A percentile compares a stretch with the other conserved stretches of the same genome.
Conservation (phyloP, 306 rosid genomes). For the Pueraria montana region DNA sequence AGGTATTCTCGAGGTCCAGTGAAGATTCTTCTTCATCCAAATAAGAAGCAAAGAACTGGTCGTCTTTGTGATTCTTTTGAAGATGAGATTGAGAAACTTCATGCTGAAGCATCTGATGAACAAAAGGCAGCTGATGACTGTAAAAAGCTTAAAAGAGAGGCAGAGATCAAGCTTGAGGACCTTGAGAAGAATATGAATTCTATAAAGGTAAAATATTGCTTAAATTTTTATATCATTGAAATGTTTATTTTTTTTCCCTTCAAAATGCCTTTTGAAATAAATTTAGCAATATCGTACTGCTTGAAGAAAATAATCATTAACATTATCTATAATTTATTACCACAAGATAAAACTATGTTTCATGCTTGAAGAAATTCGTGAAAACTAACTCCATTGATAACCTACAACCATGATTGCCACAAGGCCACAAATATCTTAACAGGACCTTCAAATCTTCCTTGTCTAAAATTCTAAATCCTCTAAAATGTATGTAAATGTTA, state of each 20-base stretch:
- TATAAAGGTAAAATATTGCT: slow-evolving; percentile 64
- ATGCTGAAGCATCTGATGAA: slow-evolving; percentile 51
- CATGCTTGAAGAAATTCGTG: background rate
- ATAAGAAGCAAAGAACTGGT: slow-evolving; percentile 55
- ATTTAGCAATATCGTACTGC: background rate
- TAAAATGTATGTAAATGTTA: background rate
- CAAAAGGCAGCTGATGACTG: slow-evolving; percentile 54
- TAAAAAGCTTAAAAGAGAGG: slow-evolving; percentile 66
- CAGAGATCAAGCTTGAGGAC: slow-evolving; percentile 66
- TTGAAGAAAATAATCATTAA: slow-evolving; percentile 19
- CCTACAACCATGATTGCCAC: slow-evolving; percentile 12
- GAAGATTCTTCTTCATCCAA: slow-evolving; percentile 76
- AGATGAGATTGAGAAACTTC: slow-evolving; percentile 59
- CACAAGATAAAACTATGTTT: background rate
- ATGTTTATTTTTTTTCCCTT: background rate
- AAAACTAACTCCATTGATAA: background rate
- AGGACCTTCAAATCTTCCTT: slow-evolving; percentile 8
- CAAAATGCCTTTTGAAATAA: slow-evolving; percentile 1
- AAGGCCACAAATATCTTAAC: background rate
- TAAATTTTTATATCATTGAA: slow-evolving; percentile 21
- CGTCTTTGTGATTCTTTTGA: slow-evolving; percentile 82
- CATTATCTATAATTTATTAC: slow-evolving; percentile 14
- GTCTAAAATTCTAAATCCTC: slow-evolving; percentile 13
- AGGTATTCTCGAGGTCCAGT: slow-evolving; percentile 89
- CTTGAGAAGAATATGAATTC: slow-evolving; percentile 53